Conservation (phyloP, 139 green algal genomes). For the Limnomonas spitsbergensis region DNA sequence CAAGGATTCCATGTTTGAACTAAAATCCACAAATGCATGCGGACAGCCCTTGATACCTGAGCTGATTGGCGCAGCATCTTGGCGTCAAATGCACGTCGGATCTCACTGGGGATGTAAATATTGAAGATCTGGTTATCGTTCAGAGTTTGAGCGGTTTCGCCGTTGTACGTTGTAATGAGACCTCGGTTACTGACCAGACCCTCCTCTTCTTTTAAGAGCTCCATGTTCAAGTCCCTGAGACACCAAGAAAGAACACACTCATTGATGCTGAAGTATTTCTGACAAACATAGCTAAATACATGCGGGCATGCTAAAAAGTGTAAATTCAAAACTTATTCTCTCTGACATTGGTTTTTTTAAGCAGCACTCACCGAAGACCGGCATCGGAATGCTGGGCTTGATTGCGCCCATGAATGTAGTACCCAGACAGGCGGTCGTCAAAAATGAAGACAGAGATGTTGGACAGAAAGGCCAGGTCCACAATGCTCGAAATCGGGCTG, state of each 20-base stretch:
- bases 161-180: conserved; percentile 35
- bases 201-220: conserved; percentile 58
- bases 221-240: conserved; percentile 52
- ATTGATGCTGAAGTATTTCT: too few species aligned
- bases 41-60: too few species aligned
- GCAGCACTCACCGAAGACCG: conserved; percentile 42
- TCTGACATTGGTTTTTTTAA: too few species aligned
- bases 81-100: conserved; percentile 47
- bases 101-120: conserved; percentile 44
- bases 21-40: too few species aligned
- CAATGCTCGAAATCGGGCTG: conserved; percentile 53
- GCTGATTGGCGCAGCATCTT: conserved; percentile 48
- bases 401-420: conserved; percentile 72
- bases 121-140: conserved; percentile 56
- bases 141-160: conserved; percentile 21
- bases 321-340: too few species aligned
- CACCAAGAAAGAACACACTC: too few species aligned
- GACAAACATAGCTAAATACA: too few species aligned
- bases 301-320: too few species aligned
- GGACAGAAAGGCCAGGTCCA: conserved; percentile 68
- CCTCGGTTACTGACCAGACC: conserved; percentile 52
- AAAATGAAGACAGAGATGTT: conserved; percentile 65
- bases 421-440: conserved; percentile 47
- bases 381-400: conserved; percentile 55
- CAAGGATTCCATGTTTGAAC: too few species aligned